These are phyloP conservation scores for Trichosporon sp. DNA, from an alignment of 1,284 basidiomycete genomes.

Conservation along the genomic window DNA sequence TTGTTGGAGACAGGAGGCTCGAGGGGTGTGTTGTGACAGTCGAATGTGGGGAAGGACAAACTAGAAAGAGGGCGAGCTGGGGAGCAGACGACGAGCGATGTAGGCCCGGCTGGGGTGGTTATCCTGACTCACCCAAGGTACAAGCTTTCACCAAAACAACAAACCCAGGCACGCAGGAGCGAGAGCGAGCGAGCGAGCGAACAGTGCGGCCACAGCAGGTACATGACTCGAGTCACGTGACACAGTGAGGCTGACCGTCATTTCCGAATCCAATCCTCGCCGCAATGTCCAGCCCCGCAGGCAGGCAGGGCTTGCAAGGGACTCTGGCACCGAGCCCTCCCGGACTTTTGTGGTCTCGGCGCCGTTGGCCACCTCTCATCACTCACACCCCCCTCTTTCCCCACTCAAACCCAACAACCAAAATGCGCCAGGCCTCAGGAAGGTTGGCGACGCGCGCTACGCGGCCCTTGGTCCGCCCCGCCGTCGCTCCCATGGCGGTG, in stretches of 20 bases:
- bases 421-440: conserved; percentile 29
- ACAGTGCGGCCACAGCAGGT: neutral
- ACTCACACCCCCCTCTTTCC: neutral
- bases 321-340: neutral
- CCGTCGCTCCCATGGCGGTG: neutral
- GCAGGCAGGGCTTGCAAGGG: too few relatives aligned
- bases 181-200: neutral
- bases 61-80: neutral
- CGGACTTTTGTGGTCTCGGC: conserved; percentile 1
- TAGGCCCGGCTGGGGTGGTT: neutral
- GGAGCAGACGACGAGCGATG: neutral
- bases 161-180: neutral
- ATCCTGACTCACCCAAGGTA: neutral
- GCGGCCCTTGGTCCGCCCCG: conserved; percentile 2
- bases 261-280: conserved; percentile 10
- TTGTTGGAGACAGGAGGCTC: neutral
- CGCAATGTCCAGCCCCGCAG: too few relatives aligned
- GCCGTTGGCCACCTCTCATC: neutral
- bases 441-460: conserved; percentile 27
- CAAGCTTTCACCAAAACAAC: conserved; percentile 19
- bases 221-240: conserved; percentile 5
- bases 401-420: neutral
- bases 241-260: neutral
- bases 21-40: neutral
- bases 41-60: neutral